Evolutionary conservation across 495 filamentous ascomycete species (phyloP).

Genomic region (Neurospora sp.): DNA sequence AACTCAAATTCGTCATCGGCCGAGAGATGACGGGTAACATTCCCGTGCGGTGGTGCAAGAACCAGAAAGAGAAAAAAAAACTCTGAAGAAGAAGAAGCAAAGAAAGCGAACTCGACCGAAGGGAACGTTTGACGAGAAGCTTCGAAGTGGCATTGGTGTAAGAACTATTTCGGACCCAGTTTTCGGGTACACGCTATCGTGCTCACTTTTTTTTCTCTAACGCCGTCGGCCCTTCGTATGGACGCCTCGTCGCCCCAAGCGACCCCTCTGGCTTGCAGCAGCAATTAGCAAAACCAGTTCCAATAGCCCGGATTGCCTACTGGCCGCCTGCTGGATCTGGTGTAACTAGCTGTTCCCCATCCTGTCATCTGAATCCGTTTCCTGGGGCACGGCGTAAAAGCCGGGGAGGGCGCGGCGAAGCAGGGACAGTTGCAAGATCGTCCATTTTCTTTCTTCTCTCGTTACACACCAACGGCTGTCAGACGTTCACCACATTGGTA

Average conservation of each 20-base stretch:
- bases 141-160: not conserved
- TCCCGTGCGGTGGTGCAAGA: not conserved
- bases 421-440: not conserved
- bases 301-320: not conserved
- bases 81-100: not conserved
- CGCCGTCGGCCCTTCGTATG: not conserved
- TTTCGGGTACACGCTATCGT: not conserved
- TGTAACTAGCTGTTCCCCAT: conserved; percentile 6
- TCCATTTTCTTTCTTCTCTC: not conserved
- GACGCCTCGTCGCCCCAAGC: not conserved
- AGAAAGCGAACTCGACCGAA: not conserved
- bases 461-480: not conserved
- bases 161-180: not conserved
- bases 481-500: not conserved
- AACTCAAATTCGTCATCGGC: not conserved
- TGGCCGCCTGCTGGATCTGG: conserved; percentile 6
- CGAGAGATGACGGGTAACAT: not conserved
- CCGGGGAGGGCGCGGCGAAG: not conserved
- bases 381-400: not conserved
- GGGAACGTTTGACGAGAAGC: not conserved
- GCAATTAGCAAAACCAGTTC: not conserved
- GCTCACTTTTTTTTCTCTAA: not conserved
- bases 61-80: not conserved
- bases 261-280: not conserved
- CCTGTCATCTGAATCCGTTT: not conserved